Evolutionary conservation across 768 basidiomycete genomes (phyloP).

Genomic region (Podaxis sp.): DNA sequence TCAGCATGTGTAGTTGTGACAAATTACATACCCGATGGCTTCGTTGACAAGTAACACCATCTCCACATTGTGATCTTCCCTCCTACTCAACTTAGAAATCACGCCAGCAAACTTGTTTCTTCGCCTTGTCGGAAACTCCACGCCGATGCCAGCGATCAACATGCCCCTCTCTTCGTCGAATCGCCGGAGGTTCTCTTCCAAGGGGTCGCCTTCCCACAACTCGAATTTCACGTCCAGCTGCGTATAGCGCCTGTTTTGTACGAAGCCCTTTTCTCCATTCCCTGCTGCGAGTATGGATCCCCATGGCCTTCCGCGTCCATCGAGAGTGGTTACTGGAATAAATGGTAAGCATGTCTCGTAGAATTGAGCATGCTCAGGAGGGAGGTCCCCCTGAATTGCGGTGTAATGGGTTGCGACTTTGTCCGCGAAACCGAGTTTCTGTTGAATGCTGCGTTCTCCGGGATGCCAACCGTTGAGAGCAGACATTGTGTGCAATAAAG

Average conservation of each 20-base stretch:
- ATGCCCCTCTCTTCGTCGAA: constrained; percentile 21
- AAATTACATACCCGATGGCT: constrained; percentile 49
- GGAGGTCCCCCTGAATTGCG: constrained; percentile 43
- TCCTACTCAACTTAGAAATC: constrained; percentile 30
- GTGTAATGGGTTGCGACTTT: constrained; percentile 28
- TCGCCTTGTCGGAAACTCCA: constrained; percentile 54
- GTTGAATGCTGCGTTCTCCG: constrained; percentile 52
- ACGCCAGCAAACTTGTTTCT: constrained; percentile 63
- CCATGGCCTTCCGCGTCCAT: constrained; percentile 54
- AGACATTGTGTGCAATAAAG: constrained; percentile 17
- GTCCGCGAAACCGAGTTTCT: constrained; percentile 40
- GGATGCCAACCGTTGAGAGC: constrained; percentile 45
- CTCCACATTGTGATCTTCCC: constrained; percentile 25
- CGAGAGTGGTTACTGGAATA: constrained; percentile 55
- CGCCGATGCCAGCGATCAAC: constrained; percentile 56
- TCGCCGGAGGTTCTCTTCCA: constrained; percentile 33
- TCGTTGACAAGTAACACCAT: constrained; percentile 50
- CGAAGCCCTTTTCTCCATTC: constrained; percentile 46
- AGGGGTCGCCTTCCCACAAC: constrained; percentile 57
- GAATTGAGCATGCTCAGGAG: constrained; percentile 48
- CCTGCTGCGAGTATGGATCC: constrained; percentile 48
- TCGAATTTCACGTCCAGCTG: constrained; percentile 37
- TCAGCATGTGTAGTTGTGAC: not conserved
- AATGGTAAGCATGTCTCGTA: constrained; percentile 50
- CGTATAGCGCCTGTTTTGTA: constrained; percentile 33